Conservation (phyloP, 345 rosid species). For the rapeseed (Brassica napus) region DNA sequence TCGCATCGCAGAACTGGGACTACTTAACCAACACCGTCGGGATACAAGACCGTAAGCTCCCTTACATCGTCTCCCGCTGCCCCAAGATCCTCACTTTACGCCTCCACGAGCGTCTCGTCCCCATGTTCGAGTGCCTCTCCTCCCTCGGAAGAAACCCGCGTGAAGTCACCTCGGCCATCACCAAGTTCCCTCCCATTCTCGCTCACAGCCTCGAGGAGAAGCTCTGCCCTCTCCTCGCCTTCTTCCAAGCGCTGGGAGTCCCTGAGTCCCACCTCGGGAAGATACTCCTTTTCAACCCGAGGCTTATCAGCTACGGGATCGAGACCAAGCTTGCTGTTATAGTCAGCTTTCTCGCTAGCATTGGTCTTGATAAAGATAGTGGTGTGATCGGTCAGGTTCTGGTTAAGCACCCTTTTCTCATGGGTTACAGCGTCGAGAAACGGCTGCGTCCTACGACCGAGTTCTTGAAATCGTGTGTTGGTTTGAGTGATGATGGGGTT, state of each 20-base stretch:
- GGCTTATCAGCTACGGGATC: constrained; percentile 79
- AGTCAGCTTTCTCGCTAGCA: constrained; percentile 57
- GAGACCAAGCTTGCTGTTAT: constrained; percentile 58
- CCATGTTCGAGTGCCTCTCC: constrained; percentile 67
- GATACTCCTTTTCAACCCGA: constrained; percentile 64
- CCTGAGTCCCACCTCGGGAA: constrained; percentile 75
- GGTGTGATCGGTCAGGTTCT: constrained; percentile 68
- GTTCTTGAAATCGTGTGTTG: constrained; percentile 57
- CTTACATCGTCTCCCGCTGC: constrained; percentile 61
- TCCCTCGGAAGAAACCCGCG: constrained; percentile 50
- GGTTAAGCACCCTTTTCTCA: constrained; percentile 65
- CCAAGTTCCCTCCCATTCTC: constrained; percentile 69
- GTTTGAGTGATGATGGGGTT: constrained; percentile 51
- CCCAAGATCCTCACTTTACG: constrained; percentile 69
- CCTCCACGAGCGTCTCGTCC: constrained; percentile 64
- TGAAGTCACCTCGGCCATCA: constrained; percentile 69
- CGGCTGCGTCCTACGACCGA: constrained; percentile 61
- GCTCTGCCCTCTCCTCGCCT: constrained; percentile 81
- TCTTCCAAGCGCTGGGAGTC: constrained; percentile 73
- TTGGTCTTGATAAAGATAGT: constrained; percentile 62
- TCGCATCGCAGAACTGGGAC: constrained; percentile 74
- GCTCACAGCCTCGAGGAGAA: constrained; percentile 82
- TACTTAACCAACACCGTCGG: constrained; percentile 62
- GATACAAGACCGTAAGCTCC: constrained; percentile 71
- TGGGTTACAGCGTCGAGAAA: constrained; percentile 69